Base-by-base conservation (phyloP, 192 early-diverging fungal genomes). In the Coemansia sp. region DNA sequence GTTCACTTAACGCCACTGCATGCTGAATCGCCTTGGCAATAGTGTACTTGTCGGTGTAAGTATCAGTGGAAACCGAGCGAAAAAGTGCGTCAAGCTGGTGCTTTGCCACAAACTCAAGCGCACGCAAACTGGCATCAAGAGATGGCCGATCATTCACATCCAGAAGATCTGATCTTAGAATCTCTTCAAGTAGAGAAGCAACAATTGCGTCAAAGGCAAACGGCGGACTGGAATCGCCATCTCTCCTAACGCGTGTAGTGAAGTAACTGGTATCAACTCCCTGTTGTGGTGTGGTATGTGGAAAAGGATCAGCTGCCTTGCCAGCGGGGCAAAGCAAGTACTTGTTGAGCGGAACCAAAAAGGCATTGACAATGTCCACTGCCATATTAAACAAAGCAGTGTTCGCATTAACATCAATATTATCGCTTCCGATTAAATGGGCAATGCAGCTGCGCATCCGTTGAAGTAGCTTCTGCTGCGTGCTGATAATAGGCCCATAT, bases 41-140 rank as follows among this genome's bases (percentile, higher is more conserved):
- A 0, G 5, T 44, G 12, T 27, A 48, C 25, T 53, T 58, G 53
- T 80, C 68, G 3, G 57, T 55, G 24, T 74, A 80, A 3, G 30
- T 23, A 52, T 49, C 57, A 8, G 41, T n/a, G 16, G 70, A 59
- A 4, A 74, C 31, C 6, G 49, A 10, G 2, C 67, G 68, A 24
- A 62, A 58, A 1, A 62, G 52, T 32, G 41, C 24, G 18, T 74
- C 77, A 12, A 74, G 65, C 51, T 67, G 77, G 47, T 71, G 68
- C 68, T 67, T 74, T 32, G 55, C 58, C 5, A 58, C 56, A 51
- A 74, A 64, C 38, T 74, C 71, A 6, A 80, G 54, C 2, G 77
- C 77, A 1, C 65, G 57, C 62, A 80, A 26, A 25, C 64, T 56
- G 8, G 68, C 60, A 18, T 26, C 57, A 26, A 79, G 70, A 12